Conservation (phyloP, 148 eudicot species). For the Polygonum maritimum region DNA sequence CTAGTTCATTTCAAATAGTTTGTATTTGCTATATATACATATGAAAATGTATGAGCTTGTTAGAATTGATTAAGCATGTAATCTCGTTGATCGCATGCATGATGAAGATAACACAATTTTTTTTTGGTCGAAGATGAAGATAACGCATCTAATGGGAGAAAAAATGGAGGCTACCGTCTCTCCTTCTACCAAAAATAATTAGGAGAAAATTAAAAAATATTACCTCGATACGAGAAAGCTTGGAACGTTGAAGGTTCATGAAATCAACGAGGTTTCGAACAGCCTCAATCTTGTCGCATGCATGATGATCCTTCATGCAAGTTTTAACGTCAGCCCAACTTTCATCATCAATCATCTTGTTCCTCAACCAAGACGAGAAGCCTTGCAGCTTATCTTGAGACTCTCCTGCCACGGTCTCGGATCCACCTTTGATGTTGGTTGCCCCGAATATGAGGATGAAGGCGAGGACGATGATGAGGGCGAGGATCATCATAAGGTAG, state of each 20-base stretch:
- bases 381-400: conserved; percentile 18
- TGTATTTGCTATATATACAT: too few species aligned
- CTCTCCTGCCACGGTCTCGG: conserved; percentile 9
- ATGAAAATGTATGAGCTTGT: too few species aligned
- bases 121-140: too few species aligned
- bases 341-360: conserved; percentile 16
- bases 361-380: conserved; percentile 29
- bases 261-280: conserved; percentile 24
- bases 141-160: too few species aligned
- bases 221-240: conserved; percentile 35
- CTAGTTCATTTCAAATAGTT: too few species aligned
- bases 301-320: conserved; percentile 30
- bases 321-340: conserved; percentile 26
- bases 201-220: background rate
- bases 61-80: too few species aligned
- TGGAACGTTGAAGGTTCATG: conserved; percentile 13
- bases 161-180: too few species aligned
- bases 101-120: too few species aligned
- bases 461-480: conserved; percentile 17
- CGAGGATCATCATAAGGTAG: conserved; percentile 20
- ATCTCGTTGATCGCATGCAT: too few species aligned
- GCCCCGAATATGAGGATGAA: conserved; percentile 22
- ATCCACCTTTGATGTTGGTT: conserved; percentile 17
- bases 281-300: conserved; percentile 22
- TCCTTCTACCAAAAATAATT: background rate